phyloP scores from a whole-genome alignment of 2,329 filamentous ascomycete genomes.

The Colletotrichum australisinense region DNA sequence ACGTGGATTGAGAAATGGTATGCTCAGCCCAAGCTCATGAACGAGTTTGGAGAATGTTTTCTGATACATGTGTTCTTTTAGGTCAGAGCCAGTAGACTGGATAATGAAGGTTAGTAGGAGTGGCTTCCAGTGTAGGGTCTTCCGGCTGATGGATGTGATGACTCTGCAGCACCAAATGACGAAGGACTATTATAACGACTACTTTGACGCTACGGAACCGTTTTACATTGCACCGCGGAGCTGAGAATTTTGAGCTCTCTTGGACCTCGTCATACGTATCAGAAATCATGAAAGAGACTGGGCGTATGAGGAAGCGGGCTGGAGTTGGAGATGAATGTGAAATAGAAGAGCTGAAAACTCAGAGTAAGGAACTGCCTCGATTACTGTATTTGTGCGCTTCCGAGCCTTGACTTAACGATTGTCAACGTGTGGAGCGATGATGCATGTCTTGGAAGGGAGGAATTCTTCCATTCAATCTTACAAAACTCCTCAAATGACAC shows the following conservation, averaged over 20 bases:
- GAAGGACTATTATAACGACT: slow-evolving; percentile 28
- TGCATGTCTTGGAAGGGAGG: too few relatives aligned
- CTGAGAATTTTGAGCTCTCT: slow-evolving; percentile 23
- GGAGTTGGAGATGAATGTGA: neutral
- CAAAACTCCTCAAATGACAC: too few relatives aligned
- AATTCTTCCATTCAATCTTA: too few relatives aligned
- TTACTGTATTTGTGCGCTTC: too few relatives aligned
- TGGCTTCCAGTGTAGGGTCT: accelerated
- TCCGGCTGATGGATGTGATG: neutral
- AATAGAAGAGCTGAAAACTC: neutral
- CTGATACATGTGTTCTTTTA: neutral
- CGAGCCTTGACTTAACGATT: too few relatives aligned
- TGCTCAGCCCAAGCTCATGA: accelerated
- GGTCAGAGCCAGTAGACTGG: slow-evolving; percentile 31
- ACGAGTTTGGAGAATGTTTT: accelerated
- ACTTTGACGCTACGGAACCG: slow-evolving; percentile 30
- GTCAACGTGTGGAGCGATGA: too few relatives aligned
- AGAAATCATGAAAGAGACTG: neutral
- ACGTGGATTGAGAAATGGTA: slow-evolving; percentile 35
- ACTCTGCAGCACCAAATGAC: slow-evolving; percentile 28
- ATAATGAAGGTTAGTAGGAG: slow-evolving; percentile 21
- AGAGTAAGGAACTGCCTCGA: too few relatives aligned
- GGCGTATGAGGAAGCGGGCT: neutral
- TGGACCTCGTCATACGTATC: slow-evolving; percentile 20
- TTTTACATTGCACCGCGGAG: slow-evolving; percentile 26